Conservation (phyloP, 768 basidiomycete genomes). For the Naganishia kalamii region DNA sequence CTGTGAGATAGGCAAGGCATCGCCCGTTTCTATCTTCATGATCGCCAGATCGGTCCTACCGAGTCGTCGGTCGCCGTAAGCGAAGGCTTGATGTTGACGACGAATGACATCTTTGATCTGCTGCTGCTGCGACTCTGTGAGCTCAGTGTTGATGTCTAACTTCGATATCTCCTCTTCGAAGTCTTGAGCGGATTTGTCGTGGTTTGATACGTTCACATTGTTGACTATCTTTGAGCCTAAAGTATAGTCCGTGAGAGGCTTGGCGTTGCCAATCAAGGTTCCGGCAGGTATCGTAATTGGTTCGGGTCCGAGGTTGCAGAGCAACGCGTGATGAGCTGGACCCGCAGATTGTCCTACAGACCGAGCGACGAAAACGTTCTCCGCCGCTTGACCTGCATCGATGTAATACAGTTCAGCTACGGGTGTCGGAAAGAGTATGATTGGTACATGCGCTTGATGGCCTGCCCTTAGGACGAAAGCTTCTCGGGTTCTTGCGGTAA, state of each 20-base stretch:
- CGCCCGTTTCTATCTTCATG: no score
- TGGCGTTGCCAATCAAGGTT: not conserved
- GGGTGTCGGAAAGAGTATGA: no score
- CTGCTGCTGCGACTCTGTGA: no score
- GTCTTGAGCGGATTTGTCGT: no score
- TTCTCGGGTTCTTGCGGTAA: no score
- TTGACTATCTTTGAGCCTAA: not conserved
- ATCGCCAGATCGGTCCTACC: not conserved
- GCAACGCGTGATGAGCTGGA: not conserved
- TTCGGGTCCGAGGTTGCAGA: not conserved
- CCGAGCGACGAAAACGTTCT: not conserved
- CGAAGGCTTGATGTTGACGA: not conserved
- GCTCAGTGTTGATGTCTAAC: no score
- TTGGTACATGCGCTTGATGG: no score
- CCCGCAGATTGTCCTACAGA: not conserved
- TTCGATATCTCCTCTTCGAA: no score
- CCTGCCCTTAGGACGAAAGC: no score
- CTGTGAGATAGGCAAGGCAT: no score
- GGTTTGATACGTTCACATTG: no score
- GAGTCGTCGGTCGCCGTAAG: not conserved
- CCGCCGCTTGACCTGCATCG: not conserved
- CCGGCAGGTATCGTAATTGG: not conserved
- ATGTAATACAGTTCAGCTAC: not conserved
- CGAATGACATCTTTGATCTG: no score
- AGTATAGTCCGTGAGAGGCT: not conserved